Evolutionary conservation across 208 protist genomes (phyloP).

Genomic region (Strigomonas oncopelti): DNA sequence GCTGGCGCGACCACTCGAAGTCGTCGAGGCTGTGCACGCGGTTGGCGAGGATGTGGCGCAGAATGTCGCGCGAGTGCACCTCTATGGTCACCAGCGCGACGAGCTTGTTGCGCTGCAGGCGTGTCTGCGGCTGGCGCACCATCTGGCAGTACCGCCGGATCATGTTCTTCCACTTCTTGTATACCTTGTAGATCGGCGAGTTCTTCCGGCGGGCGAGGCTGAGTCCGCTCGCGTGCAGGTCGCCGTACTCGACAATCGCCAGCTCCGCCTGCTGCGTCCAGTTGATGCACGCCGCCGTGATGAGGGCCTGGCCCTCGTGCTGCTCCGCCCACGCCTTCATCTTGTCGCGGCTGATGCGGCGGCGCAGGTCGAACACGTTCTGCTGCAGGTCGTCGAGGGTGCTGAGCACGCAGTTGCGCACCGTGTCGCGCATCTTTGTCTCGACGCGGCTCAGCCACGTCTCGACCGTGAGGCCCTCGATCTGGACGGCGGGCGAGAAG

Average conservation of each 20-base stretch:
- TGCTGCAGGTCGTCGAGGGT: slow-evolving; percentile 77
- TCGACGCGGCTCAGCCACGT: slow-evolving; percentile 91
- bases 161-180: slow-evolving; percentile 92
- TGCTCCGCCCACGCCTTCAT: slow-evolving; percentile 87
- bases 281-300: slow-evolving; percentile 95
- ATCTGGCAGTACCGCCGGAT: slow-evolving; percentile 95
- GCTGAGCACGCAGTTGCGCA: slow-evolving; percentile 79
- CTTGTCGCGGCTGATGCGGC: slow-evolving; percentile 68
- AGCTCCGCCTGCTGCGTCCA: slow-evolving; percentile 94
- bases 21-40: slow-evolving; percentile 81
- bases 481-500: slow-evolving; percentile 80
- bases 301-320: slow-evolving; percentile 92
- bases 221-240: slow-evolving; percentile 74
- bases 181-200: slow-evolving; percentile 87
- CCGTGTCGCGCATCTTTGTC: slow-evolving; percentile 88
- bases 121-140: slow-evolving; percentile 89
- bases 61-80: slow-evolving; percentile 97
- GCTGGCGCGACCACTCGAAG: slow-evolving; percentile 97
- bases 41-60: slow-evolving; percentile 89
- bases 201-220: slow-evolving; percentile 86
- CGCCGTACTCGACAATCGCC: slow-evolving; percentile 85
- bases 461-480: slow-evolving; percentile 92
- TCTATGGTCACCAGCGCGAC: slow-evolving; percentile 98
- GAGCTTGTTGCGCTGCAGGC: slow-evolving; percentile 94
- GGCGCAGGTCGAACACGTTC: slow-evolving; percentile 77